These are phyloP conservation scores for Phycomyces nitens DNA, from an alignment of 192 early-diverging fungal species.

Conservation along the genomic window DNA sequence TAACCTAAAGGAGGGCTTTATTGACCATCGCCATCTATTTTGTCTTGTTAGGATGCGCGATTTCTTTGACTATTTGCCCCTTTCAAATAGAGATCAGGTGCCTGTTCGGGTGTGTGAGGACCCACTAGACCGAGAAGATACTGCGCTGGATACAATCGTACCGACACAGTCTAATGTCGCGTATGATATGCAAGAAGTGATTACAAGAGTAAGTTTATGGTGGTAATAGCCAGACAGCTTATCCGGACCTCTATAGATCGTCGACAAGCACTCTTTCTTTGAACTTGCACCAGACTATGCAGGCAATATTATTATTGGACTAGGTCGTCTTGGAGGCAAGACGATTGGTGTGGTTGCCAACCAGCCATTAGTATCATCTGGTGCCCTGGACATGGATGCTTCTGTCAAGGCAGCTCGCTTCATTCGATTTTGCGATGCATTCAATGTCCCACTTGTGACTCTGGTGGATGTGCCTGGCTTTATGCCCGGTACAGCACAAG, in stretches of 20 bases:
- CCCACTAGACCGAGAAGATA: conserved; percentile 63
- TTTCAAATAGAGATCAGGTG: conserved; percentile 73
- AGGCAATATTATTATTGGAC: conserved; percentile 89
- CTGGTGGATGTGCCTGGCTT: conserved; percentile 98
- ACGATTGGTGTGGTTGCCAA: conserved; percentile 91
- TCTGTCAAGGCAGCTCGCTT: conserved; percentile 95
- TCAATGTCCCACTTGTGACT: conserved; percentile 91
- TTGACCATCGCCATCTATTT: neutral
- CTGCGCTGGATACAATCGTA: conserved; percentile 81
- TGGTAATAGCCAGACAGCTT: neutral
- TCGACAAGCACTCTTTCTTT: conserved; percentile 83
- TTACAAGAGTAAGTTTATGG: conserved; percentile 38
- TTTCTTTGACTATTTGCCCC: conserved; percentile 84
- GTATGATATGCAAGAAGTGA: conserved; percentile 92
- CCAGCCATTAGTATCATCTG: conserved; percentile 93
- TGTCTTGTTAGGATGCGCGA: conserved; percentile 57
- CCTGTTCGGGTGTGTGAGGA: conserved; percentile 65
- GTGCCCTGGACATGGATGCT: conserved; percentile 92
- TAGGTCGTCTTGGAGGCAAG: conserved; percentile 79
- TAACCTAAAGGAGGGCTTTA: neutral
- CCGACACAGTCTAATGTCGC: conserved; percentile 87
- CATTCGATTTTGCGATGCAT: conserved; percentile 95
- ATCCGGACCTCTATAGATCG: conserved; percentile 47
- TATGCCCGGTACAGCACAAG: conserved; percentile 89
- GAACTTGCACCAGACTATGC: conserved; percentile 92